These are phyloP conservation scores for Fistulifera pelliculosa DNA, from an alignment of 108 stramenopile species.

Conservation along the genomic window DNA sequence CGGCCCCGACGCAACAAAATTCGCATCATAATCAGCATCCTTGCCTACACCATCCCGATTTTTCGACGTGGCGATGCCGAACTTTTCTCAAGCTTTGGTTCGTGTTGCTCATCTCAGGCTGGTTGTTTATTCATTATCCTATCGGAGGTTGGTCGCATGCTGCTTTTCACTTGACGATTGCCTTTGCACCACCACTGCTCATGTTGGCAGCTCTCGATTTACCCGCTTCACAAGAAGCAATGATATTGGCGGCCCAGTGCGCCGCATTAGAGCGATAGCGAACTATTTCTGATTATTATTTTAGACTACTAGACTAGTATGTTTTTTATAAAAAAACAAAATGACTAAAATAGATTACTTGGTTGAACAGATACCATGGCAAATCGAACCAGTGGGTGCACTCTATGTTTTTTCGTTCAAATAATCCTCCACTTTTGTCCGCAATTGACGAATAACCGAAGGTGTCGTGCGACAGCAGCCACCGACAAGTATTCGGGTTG, in stretches of 20 bases:
- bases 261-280: no score
- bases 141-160: conserved; percentile 74
- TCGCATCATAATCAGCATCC: conserved; percentile 43
- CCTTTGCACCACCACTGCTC: conserved; percentile 37
- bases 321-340: no score
- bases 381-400: no score
- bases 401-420: conserved; percentile 1
- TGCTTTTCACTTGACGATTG: conserved; percentile 51
- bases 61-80: conserved; percentile 22
- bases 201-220: conserved; percentile 20
- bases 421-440: conserved; percentile 20
- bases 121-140: conserved; percentile 51
- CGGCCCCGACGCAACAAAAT: conserved; percentile 43
- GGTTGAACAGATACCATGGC: no score
- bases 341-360: no score
- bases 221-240: conserved; percentile 23
- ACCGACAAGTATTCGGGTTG: conserved; percentile 25
- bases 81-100: conserved; percentile 18
- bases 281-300: no score
- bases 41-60: conserved; percentile 50
- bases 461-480: conserved; percentile 57
- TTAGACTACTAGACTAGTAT: no score
- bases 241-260: no score
- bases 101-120: conserved; percentile 20
- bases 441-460: conserved; percentile 28